phyloP scores from a whole-genome alignment of 2,329 filamentous ascomycete genomes.

The Biscogniauxia sp. region DNA sequence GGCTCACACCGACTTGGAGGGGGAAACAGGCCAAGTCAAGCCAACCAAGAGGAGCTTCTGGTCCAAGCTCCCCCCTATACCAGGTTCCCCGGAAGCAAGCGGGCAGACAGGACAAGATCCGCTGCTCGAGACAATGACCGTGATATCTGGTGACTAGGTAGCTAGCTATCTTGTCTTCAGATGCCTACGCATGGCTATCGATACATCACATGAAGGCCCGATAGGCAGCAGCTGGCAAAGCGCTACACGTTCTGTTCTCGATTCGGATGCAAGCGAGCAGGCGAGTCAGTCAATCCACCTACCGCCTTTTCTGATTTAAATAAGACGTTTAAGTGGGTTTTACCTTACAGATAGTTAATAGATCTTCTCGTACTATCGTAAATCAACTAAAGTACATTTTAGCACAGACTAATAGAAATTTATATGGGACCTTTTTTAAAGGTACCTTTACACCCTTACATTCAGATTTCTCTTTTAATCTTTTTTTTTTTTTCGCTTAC shows the following conservation, averaged over 20 bases:
- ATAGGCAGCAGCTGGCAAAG: constrained; percentile 1
- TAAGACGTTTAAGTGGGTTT: no score
- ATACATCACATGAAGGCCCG: constrained; percentile 9
- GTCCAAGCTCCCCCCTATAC: not conserved
- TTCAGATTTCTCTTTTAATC: no score
- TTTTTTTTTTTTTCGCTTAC: no score
- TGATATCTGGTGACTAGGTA: not conserved
- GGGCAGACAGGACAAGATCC: not conserved
- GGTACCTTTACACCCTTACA: no score
- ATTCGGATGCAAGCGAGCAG: not conserved
- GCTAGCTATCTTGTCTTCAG: not conserved
- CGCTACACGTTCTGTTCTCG: not conserved
- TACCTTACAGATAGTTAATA: no score
- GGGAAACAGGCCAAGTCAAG: not conserved
- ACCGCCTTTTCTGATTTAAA: no score
- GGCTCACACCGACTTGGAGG: not conserved
- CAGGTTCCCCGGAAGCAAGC: not conserved
- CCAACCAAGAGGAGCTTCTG: not conserved
- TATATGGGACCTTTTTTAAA: no score
- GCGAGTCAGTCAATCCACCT: not conserved
- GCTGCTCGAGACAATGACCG: not conserved
- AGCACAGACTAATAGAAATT: no score
- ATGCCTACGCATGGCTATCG: constrained; percentile 1
- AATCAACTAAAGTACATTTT: no score
- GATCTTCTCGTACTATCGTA: no score